Base-by-base conservation (phyloP, 1,284 basidiomycete species). In the Melanopsichium pennsylvanicum region DNA sequence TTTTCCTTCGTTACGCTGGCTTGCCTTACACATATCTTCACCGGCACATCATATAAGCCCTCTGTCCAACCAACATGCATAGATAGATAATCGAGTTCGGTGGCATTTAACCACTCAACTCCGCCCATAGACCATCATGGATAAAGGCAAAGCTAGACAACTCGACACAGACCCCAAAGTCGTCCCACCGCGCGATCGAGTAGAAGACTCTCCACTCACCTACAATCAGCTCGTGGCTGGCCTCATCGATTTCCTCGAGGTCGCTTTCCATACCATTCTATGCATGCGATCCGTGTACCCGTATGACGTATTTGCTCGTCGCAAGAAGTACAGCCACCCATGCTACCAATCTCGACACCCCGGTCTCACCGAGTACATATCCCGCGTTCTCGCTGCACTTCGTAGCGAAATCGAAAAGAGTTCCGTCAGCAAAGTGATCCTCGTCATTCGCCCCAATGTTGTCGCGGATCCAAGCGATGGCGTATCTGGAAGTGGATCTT, bases 261-360 rank as follows among this genome's bases (percentile, higher is more conserved):
- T 94, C 21, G 90, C 91, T 2, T 88, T 96, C 56, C 93, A 97
- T 79, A 90, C 89, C 1, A 91, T 97, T 58, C 85, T 97, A 1
- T 95, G 91, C 76, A 87, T 93, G 21, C 88, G 94, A 21, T 88
- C 89, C 62, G 86, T 97, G 40, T 97, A 97, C 75, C 94, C 94
- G 0, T 84, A 88, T 9, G 90, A 91, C 29, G 85, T 95, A 12
- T 97, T 97, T 79, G 85, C 89, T 21, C 86, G 92, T 41, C 86
- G 91, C 42, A 89, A 90, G 81, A 93, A 92, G 79, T 95, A 93
- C 82, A 88, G 91, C 48, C 89, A 89, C 0, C 89, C 92, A 0
- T 91, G 95, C 18, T 96, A 89, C 78, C 92, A 96, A 82, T 92
- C 91, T 4, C 89, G 92, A 5, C 91, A 94, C 76, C 92, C 93